A percentile compares a stretch with the other conserved stretches of the same genome.
Conservation (phyloP, 345 rosid genomes). For the Dipteronia sinensis region DNA sequence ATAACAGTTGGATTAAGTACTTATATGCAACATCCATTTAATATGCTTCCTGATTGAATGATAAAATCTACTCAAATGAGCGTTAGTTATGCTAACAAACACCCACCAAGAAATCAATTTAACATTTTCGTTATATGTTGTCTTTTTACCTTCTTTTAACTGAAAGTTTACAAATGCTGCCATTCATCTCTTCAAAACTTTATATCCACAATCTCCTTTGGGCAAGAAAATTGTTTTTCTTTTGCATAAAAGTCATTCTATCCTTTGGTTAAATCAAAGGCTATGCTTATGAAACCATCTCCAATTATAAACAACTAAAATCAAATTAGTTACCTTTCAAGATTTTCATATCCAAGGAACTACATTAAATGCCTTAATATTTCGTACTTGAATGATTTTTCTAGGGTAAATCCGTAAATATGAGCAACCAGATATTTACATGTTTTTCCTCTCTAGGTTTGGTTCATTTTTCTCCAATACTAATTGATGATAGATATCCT, state of each 20-base stretch:
- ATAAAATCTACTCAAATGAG: not conserved
- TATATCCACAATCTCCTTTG: too few species aligned
- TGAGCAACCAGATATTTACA: not conserved
- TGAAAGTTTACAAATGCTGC: not conserved
- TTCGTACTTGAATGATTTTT: not conserved
- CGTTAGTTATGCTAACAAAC: not conserved
- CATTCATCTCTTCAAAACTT: constrained; percentile 5
- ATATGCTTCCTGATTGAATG: not conserved
- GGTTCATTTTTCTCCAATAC: not conserved
- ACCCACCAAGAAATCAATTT: not conserved
- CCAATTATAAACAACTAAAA: not conserved
- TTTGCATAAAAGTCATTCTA: not conserved
- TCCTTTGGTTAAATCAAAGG: not conserved
- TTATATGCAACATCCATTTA: not conserved
- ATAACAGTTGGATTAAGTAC: not conserved
- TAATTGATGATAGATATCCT: not conserved
- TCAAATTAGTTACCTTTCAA: too few species aligned
- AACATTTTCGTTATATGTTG: not conserved
- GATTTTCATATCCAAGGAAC: too few species aligned
- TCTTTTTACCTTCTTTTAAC: not conserved
- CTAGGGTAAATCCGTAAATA: not conserved
- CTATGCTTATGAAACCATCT: not conserved
- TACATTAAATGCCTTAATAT: not conserved
- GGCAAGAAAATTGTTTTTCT: too few species aligned
- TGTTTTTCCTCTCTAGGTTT: not conserved